A percentile compares a stretch with the other conserved stretches of the same genome.
These are phyloP conservation scores for Tagetes erecta DNA, from an alignment of 129 eudicot species.

Conservation along the genomic window DNA sequence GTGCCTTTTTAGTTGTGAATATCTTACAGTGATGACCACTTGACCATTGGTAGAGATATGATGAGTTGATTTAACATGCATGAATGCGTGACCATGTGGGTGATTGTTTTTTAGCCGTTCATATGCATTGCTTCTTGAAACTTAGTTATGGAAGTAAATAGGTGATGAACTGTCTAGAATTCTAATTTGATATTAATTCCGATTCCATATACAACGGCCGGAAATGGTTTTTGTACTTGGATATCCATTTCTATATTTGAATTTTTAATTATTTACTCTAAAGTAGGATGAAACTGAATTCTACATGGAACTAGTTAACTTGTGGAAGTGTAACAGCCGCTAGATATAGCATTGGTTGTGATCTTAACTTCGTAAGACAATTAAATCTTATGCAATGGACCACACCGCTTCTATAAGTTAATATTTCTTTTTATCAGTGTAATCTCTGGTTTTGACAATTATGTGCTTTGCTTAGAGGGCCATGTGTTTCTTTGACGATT, in stretches of 20 bases:
- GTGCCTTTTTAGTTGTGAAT: background rate
- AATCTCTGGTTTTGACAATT: background rate
- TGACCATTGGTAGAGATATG: background rate
- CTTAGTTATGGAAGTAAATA: background rate
- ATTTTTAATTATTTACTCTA: background rate
- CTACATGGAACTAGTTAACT: background rate
- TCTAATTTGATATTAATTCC: background rate
- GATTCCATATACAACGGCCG: background rate
- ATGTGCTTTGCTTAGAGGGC: background rate
- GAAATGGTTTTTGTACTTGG: background rate
- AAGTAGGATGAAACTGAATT: background rate
- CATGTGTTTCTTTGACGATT: background rate
- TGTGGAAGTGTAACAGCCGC: background rate
- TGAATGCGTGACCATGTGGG: background rate
- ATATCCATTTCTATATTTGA: background rate
- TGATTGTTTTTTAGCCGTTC: background rate
- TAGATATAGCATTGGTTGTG: background rate
- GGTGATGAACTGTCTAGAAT: background rate
- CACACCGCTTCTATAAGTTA: background rate
- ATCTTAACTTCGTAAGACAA: background rate
- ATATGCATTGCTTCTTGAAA: conserved; percentile 3
- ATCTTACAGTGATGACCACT: background rate
- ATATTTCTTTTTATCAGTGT: background rate
- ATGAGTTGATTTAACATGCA: background rate
- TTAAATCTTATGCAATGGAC: background rate